Evolutionary conservation across 306 rosid genomes (phyloP), one percentile per base, ranked within the genome.

Genomic region (Prunus persica): DNA sequence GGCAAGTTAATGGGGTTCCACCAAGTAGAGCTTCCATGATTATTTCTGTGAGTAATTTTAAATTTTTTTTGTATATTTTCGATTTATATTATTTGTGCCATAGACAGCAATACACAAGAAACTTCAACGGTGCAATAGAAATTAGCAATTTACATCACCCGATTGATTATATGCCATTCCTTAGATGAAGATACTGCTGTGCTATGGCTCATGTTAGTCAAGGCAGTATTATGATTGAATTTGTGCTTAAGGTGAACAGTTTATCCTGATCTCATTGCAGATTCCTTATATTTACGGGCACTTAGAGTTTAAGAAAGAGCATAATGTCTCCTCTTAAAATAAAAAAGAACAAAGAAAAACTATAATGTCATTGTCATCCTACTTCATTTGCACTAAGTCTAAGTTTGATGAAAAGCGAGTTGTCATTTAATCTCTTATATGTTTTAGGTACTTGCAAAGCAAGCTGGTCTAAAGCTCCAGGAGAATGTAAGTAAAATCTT

Each of bases 391-490:
- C 12, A 52, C 28, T 16, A 47, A 68, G 8, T 22, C 47, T 14
- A 54, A 13, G 38, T 72, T 22, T 20, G 55, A 34, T 55, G 57
- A 71, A 32, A n/a, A 30, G 6, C 8, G 15, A 22, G 57, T 88
- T 64, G 77, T 74, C 56, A 66, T 67, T 71, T 49, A 56, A 34
- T 65, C 28, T 83, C 83, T 65, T 45, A 28, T 74, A 75, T 78
- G 76, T 65, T 79, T 69, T 82, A 95, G 98, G 96, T 95, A 75
- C 97, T 95, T 79, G 73, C 73, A 50, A 92, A 92, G 86, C 98
- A 92, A 88, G 95, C 91, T 69, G 93, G 97, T 74, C 88, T 95
- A 71, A 87, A 75, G 81, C 90, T 95, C 60, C 92, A 83, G 72
- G 92, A 84, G 55, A 88, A 87, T 83, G 97, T 95, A 87, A 90